These are phyloP conservation scores for Rhododendron simsii DNA, from an alignment of 148 eudicot genomes.

Conservation along the genomic window DNA sequence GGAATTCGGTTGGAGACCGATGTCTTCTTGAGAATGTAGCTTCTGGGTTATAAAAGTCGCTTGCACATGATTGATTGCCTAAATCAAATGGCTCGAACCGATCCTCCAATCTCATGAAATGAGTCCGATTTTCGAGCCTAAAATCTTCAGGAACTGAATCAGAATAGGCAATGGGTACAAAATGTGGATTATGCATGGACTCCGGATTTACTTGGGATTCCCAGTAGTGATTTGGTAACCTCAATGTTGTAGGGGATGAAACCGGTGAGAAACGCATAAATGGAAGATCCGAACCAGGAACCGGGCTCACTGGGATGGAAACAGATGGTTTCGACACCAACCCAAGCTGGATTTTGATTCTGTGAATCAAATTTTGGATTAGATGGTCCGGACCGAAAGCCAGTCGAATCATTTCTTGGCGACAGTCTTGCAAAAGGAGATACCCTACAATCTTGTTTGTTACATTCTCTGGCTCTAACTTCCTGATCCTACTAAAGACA, in stretches of 20 bases:
- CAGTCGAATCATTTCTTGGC: constrained; percentile 54
- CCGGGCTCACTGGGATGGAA: constrained; percentile 33
- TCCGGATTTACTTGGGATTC: constrained; percentile 28
- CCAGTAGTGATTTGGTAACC: constrained; percentile 30
- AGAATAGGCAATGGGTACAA: constrained; percentile 20
- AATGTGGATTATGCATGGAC: constrained; percentile 19
- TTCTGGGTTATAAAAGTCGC: constrained; percentile 40
- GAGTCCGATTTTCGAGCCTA: constrained; percentile 24
- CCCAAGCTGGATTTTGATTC: constrained; percentile 35
- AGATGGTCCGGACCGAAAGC: constrained; percentile 57
- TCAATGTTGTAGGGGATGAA: constrained; percentile 27
- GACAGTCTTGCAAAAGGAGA: constrained; percentile 45
- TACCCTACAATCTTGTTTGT: constrained; percentile 52
- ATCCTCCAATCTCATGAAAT: constrained; percentile 37
- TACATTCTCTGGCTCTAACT: constrained; percentile 59
- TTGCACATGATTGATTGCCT: constrained; percentile 21
- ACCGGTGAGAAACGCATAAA: constrained; percentile 30
- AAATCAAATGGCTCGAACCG: constrained; percentile 30
- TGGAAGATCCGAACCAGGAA: constrained; percentile 32
- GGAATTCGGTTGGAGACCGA: constrained; percentile 45
- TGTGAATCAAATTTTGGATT: constrained; percentile 37
- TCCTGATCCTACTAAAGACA: constrained; percentile 41
- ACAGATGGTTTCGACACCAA: constrained; percentile 23
- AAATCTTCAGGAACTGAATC: constrained; percentile 38
- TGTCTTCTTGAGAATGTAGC: constrained; percentile 31